Base-by-base conservation (phyloP, 2,329 filamentous ascomycete species). In the Epichloe typhina region DNA sequence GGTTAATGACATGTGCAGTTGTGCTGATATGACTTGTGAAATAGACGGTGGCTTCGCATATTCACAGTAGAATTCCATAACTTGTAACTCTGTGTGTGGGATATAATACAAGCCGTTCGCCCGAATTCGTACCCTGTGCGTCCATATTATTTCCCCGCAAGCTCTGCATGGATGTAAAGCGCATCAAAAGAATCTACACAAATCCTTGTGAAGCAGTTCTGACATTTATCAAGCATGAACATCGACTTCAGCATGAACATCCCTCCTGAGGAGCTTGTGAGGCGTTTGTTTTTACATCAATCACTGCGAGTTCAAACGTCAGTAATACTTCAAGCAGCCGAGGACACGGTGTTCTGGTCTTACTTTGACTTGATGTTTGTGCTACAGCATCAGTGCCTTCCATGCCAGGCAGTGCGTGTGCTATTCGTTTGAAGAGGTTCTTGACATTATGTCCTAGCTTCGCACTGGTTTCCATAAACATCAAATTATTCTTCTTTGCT, bases 401-500 rank as follows among this genome's bases (percentile, higher is more conserved):
- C 93, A 98, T 97, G 21, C 93, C 93, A 7, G 93, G 93, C 60
- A 98, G 74, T 38, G 94, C 93, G 71, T 98, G 93, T 40, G 94
- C 93, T 80, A 98, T 98, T 74, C 89, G 85, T 76, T 90, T 88
- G 74, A 98, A 98, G 52, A 98, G 75, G 59, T 85, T 87, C 77
- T 98, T 98, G 60, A 98, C 94, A 65, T 98, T 98, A 70, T 97
- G 89, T 40, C 94, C 90, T 12, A 95, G 77, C 77, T 98, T 98
- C 50, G 93, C 93, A 68, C 89, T 96, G 50, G 93, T 98, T 76
- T 98, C 93, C 61, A 98, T 93, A 64, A 98, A 98, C 87, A 98
- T 96, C 59, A 96, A 74, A 58, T 93, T 93, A 69, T 95, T 91
- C 76, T 91, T 91, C 79, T 95, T 95, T 42, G 91, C 91, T 72